Evolutionary conservation across 169 alveolate species (phyloP).

Genomic region (Eimeria necatrix): DNA sequence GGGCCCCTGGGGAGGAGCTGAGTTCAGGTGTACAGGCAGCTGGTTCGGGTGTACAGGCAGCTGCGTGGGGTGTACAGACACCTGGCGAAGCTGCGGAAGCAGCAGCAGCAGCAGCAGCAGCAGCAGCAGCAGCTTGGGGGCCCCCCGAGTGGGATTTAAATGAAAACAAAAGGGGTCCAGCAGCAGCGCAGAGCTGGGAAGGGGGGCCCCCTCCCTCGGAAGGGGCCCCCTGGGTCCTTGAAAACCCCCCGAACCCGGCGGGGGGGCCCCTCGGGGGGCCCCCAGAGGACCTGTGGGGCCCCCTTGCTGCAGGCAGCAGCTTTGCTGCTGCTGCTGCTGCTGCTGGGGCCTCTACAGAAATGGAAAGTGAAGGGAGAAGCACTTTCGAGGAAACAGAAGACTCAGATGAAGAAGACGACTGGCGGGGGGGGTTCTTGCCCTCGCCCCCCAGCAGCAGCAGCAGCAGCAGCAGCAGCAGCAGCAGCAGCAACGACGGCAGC

Average conservation of each 20-base stretch:
- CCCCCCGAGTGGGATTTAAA: background rate
- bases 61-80: background rate
- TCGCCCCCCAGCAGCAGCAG: background rate
- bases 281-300: background rate
- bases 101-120: conserved; percentile 7
- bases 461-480: background rate
- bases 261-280: background rate
- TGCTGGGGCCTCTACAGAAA: background rate
- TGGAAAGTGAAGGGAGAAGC: background rate
- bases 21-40: too few relatives aligned
- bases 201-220: too few relatives aligned
- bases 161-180: background rate
- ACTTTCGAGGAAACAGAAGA: background rate
- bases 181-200: too few relatives aligned
- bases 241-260: background rate
- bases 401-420: background rate
- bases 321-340: background rate
- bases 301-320: background rate
- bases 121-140: background rate
- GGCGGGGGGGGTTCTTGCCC: background rate
- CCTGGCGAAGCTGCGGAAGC: background rate
- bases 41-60: background rate
- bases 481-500: background rate
- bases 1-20: background rate
- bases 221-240: too few relatives aligned